Evolutionary conservation across 2,329 filamentous ascomycete genomes (phyloP).

Genomic region (Rhynchosporium agropyri): DNA sequence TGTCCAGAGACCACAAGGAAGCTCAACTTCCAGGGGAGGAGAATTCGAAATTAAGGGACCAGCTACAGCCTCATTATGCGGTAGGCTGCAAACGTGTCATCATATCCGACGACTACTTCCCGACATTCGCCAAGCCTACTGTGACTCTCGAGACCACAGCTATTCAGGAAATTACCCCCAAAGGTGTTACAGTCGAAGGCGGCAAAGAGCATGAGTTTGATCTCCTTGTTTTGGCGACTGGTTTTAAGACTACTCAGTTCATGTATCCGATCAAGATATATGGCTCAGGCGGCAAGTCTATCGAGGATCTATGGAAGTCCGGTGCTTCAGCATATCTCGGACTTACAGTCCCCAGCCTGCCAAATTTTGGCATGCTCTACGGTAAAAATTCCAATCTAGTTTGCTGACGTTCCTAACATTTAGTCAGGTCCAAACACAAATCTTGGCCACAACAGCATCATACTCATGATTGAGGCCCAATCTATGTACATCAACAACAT

Average conservation of each 20-base stretch:
- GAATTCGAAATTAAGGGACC: constrained; percentile 53
- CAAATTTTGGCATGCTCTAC: constrained; percentile 40
- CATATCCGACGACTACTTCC: constrained; percentile 58
- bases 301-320: constrained; percentile 56
- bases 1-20: constrained; percentile 49
- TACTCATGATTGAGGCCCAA: constrained; percentile 40
- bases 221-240: constrained; percentile 59
- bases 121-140: constrained; percentile 50
- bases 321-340: constrained; percentile 46
- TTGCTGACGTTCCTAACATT: constrained; percentile 44
- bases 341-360: constrained; percentile 31
- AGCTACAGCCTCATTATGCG: constrained; percentile 56
- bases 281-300: constrained; percentile 47
- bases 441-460: constrained; percentile 38
- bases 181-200: constrained; percentile 50
- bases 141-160: constrained; percentile 53
- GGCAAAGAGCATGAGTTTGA: constrained; percentile 53
- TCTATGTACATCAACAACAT: constrained; percentile 34
- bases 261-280: constrained; percentile 58
- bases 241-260: constrained; percentile 61
- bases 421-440: constrained; percentile 42
- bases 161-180: constrained; percentile 51
- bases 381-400: constrained; percentile 42
- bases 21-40: constrained; percentile 48
- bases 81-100: constrained; percentile 59